Percentiles rank a stretch among this genome's conserved stretches.
Evolutionary conservation across 2,329 filamentous ascomycete species (phyloP).

Genomic region (Corynespora cassiicola): DNA sequence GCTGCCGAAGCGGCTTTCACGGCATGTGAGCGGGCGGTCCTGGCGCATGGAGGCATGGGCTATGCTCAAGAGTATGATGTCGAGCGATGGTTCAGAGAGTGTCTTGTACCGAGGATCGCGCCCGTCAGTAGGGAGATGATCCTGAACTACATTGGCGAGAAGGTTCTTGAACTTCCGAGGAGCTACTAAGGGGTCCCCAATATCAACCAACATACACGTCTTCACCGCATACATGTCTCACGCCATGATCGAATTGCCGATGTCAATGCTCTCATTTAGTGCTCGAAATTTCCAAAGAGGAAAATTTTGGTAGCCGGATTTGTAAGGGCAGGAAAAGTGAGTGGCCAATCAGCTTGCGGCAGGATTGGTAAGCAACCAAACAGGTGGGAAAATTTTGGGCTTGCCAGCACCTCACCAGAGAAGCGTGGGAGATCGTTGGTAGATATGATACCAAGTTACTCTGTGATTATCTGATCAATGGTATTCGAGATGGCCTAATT

Average conservation of each 20-base stretch:
- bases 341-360: no score
- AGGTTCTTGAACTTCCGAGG: slow-evolving; percentile 68
- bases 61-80: slow-evolving; percentile 70
- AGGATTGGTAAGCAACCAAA: no score
- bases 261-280: no score
- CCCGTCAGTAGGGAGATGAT: slow-evolving; percentile 75
- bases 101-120: slow-evolving; percentile 65
- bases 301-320: no score
- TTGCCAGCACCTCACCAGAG: no score
- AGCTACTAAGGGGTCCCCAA: slow-evolving; percentile 71
- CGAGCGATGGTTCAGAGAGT: slow-evolving; percentile 65
- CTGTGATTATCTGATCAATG: no score
- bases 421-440: no score
- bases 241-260: background rate
- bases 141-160: slow-evolving; percentile 74
- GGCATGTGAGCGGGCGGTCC: slow-evolving; percentile 64
- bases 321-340: no score
- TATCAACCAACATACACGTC: slow-evolving; percentile 9
- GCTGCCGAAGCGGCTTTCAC: slow-evolving; percentile 67
- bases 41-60: slow-evolving; percentile 68
- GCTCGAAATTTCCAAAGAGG: no score
- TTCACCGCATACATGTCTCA: slow-evolving; percentile 1
- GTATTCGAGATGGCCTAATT: no score
- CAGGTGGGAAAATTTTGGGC: no score
- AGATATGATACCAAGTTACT: no score